A percentile compares a stretch with the other conserved stretches of the same genome.
Evolutionary conservation across 2,329 filamentous ascomycete genomes (phyloP).

Genomic region (Trichophyton equinum): DNA sequence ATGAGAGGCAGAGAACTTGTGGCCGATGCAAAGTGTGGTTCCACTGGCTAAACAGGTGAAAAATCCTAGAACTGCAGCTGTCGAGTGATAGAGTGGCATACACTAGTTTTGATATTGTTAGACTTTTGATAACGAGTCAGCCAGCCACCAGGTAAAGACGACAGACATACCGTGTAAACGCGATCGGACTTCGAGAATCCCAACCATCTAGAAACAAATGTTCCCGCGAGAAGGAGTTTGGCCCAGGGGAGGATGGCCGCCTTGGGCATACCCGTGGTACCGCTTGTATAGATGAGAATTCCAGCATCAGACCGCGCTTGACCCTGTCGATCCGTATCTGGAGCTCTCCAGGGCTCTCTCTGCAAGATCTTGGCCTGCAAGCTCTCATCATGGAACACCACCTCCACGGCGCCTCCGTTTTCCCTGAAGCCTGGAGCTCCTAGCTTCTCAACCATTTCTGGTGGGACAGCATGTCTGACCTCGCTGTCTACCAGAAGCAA

Average conservation of each 20-base stretch:
- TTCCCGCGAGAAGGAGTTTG: constrained; percentile 46
- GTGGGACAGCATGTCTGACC: constrained; percentile 40
- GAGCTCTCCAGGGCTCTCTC: constrained; percentile 42
- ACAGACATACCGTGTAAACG: constrained; percentile 55
- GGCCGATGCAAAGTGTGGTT: constrained; percentile 57
- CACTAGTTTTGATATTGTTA: constrained; percentile 37
- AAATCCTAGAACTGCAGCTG: constrained; percentile 60
- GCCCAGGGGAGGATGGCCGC: constrained; percentile 63
- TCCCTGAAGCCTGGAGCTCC: constrained; percentile 25
- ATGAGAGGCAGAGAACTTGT: constrained; percentile 61
- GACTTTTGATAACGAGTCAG: not conserved
- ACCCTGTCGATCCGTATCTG: constrained; percentile 45
- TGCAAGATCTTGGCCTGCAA: constrained; percentile 43
- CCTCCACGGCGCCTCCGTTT: constrained; percentile 39
- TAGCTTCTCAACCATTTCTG: constrained; percentile 32
- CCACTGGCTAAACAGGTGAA: constrained; percentile 47
- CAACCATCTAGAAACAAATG: constrained; percentile 45
- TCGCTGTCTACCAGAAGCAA: constrained; percentile 60
- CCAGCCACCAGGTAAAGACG: too few relatives aligned
- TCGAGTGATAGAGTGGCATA: constrained; percentile 84
- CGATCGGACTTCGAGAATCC: constrained; percentile 50
- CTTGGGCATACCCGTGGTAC: constrained; percentile 75
- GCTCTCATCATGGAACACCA: constrained; percentile 50
- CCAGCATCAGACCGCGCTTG: constrained; percentile 46
- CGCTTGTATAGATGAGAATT: constrained; percentile 71